Base-by-base conservation (phyloP, 805 yeast genomes). In the Ogataea philodendri region DNA sequence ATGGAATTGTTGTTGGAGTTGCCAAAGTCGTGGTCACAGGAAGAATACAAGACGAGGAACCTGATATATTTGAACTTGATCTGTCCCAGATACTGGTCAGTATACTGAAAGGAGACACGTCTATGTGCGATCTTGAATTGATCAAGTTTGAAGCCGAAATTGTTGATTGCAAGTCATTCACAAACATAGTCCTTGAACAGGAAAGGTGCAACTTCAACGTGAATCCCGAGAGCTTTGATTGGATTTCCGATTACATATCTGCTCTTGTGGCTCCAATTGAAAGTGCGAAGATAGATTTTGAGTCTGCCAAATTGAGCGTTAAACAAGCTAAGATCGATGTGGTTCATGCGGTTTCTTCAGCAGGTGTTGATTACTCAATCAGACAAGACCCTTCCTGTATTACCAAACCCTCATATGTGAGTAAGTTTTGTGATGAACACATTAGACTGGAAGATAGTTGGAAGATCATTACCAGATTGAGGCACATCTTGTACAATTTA, bases 301-400 rank as follows among this genome's bases (percentile, higher is more conserved):
- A n/a, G n/a, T n/a, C n/a, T n/a, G n/a, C n/a, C n/a, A n/a, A n/a
- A n/a, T n/a, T n/a, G n/a, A n/a, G n/a, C n/a, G n/a, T n/a, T n/a
- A n/a, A n/a, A n/a, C n/a, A n/a, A 2, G 57, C 59, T 2, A 32
- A 37, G n/a, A 57, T 66, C 7, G 72, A 70, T 23, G 49, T 74
- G 21, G 55, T 73, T 1, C 70, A 70, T 45, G 47, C 53, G 8
- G 48, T 72, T 13, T 55, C 74, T 3, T 49, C 49, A 9, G 74
- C 70, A 2, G 65, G 72, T 7, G 49, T 49, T 7, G 51, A 55
- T 1, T 54, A 57, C 32, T 70, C 71, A 19, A 73, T 88, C 26
- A 78, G 78, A 32, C 84, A 84, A 44, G 97, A 93, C 51, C 94
- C 97, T 0, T 78, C 85, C 5, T 96, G 88, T 13, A 71, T 90